These are phyloP conservation scores for Phialocephala subalpina DNA, from an alignment of 2,329 filamentous ascomycete genomes.

Conservation along the genomic window DNA sequence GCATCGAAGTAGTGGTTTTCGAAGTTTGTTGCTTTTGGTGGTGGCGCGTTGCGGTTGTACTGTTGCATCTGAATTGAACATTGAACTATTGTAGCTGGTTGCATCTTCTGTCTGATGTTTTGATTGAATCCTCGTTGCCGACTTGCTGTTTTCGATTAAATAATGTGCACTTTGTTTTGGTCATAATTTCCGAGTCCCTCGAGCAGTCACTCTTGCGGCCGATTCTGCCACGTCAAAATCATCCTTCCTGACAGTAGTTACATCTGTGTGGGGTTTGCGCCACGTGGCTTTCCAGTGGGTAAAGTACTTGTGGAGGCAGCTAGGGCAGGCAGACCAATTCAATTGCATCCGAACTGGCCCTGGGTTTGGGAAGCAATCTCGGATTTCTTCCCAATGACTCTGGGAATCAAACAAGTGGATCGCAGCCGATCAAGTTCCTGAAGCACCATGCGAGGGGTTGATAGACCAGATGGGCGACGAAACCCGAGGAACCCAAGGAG, in stretches of 20 bases:
- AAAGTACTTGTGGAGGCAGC: background rate
- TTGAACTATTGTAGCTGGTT: no score
- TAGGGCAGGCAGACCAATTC: background rate
- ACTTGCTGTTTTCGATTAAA: no score
- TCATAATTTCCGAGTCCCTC: no score
- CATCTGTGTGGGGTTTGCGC: background rate
- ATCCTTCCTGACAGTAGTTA: no score
- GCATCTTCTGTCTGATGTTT: no score
- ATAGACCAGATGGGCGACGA: background rate
- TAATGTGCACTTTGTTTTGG: no score
- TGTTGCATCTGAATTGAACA: no score
- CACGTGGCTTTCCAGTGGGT: background rate
- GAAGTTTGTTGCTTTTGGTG: background rate
- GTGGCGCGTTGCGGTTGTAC: no score
- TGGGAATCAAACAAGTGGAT: constrained; percentile 6
- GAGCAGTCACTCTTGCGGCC: no score
- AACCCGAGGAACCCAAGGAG: no score
- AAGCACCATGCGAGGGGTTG: background rate
- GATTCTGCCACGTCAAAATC: no score
- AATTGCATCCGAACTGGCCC: background rate
- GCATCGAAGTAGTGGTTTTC: background rate
- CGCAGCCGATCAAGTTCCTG: background rate
- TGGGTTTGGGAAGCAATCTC: background rate
- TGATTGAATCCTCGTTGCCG: no score
- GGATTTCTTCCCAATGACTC: background rate